phyloP scores from a whole-genome alignment of 768 basidiomycete genomes.

The Suillus fuscotomentosus region DNA sequence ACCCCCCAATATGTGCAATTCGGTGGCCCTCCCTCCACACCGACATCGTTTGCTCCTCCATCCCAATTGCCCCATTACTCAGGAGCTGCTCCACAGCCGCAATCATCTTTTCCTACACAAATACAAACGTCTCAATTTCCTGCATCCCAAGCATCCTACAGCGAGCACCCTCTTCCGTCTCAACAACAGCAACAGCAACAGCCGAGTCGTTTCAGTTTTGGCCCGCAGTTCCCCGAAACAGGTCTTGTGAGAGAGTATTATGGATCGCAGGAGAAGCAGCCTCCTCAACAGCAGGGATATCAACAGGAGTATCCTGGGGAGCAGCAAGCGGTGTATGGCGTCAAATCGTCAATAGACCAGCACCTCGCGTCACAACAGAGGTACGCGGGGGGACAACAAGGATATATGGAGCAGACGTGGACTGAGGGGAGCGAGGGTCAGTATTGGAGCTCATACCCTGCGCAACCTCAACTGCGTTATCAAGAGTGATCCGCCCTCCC shows the following conservation, averaged over 20 bases:
- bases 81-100: neutral
- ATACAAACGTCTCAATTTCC: neutral
- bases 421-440: neutral
- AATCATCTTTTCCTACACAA: neutral
- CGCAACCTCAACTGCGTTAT: neutral
- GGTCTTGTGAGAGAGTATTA: neutral
- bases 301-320: neutral
- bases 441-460: neutral
- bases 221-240: neutral
- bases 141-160: neutral
- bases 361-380: neutral
- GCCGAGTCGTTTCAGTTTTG: neutral
- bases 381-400: neutral
- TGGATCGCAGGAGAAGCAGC: neutral
- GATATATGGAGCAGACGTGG: neutral
- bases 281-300: neutral
- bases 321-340: neutral
- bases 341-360: neutral
- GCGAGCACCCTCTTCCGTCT: neutral
- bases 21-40: neutral
- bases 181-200: slow-evolving; percentile 1
- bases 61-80: neutral
- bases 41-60: neutral
- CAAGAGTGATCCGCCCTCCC: neutral
- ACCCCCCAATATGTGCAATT: slow-evolving; percentile 1